Percentiles rank a stretch among this genome's conserved stretches.
Evolutionary conservation across 2,329 filamentous ascomycete genomes (phyloP).

Genomic region (Rutstroemia sp.): DNA sequence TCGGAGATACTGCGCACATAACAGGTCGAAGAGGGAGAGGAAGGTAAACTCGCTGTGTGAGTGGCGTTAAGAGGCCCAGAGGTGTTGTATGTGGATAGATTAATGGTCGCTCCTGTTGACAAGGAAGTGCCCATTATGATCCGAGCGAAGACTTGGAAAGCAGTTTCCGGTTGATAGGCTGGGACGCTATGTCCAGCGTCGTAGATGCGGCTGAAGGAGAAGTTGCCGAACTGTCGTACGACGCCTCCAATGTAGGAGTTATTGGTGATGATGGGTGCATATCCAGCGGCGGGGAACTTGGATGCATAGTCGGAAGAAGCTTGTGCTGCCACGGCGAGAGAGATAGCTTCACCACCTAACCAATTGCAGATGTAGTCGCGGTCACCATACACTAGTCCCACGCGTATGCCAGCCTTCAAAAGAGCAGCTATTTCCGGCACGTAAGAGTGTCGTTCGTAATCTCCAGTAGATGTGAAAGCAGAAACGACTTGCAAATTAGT

Average conservation of each 20-base stretch:
- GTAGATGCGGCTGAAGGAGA: conserved; percentile 60
- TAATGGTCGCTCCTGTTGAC: conserved; percentile 42
- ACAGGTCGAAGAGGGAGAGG: conserved; percentile 46
- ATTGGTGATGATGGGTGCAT: conserved; percentile 64
- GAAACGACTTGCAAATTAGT: conserved; percentile 38
- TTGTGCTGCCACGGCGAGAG: conserved; percentile 50
- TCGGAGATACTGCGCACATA: conserved; percentile 49
- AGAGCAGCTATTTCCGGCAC: conserved; percentile 52
- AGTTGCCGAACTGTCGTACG: conserved; percentile 70
- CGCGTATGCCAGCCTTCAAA: conserved; percentile 53
- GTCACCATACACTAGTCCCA: conserved; percentile 66
- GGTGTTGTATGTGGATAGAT: conserved; percentile 47
- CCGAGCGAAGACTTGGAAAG: conserved; percentile 49
- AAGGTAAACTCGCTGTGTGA: conserved; percentile 44
- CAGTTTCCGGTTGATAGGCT: conserved; percentile 47
- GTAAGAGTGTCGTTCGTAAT: conserved; percentile 57
- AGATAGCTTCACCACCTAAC: conserved; percentile 69
- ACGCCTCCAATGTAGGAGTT: conserved; percentile 60
- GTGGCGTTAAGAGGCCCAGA: conserved; percentile 51
- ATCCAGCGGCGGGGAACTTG: conserved; percentile 59
- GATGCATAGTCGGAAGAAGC: conserved; percentile 40
- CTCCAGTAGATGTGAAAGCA: conserved; percentile 45
- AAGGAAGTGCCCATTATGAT: conserved; percentile 46
- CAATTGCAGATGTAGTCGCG: conserved; percentile 59
- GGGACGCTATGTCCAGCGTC: conserved; percentile 59